Conservation (phyloP, 2,329 filamentous ascomycete genomes). For the Elsinoe ampelina region DNA sequence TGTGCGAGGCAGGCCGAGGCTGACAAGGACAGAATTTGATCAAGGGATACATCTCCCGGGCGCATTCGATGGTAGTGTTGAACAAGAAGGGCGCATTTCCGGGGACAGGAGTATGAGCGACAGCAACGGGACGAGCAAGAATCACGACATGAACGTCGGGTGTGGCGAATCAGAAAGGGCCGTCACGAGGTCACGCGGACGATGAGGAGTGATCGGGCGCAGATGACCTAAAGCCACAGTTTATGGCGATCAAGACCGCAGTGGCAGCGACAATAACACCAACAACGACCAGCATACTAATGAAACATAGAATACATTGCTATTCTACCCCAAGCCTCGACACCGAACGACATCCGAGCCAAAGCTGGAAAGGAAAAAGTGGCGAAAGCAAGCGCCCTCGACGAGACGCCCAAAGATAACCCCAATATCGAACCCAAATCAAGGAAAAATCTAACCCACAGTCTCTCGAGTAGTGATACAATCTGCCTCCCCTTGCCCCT, state of each 20-base stretch:
- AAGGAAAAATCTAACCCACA: background rate
- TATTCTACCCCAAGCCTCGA: background rate
- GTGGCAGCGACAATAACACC: background rate
- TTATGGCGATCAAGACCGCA: background rate
- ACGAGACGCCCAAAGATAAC: background rate
- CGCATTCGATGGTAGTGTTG: constrained; percentile 79
- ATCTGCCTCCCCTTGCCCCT: constrained; percentile 22
- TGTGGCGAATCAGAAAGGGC: background rate
- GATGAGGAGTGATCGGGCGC: background rate
- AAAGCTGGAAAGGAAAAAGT: background rate
- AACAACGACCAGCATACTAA: background rate
- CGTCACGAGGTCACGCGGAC: background rate
- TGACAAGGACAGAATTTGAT: constrained; percentile 60
- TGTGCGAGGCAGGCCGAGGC: background rate
- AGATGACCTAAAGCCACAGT: background rate
- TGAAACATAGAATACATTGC: constrained; percentile 8
- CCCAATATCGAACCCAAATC: background rate
- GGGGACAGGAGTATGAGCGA: constrained; percentile 59
- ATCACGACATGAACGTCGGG: background rate
- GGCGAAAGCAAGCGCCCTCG: background rate
- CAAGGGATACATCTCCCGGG: constrained; percentile 96
- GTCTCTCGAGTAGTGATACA: constrained; percentile 8
- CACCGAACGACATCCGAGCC: background rate
- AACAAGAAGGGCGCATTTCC: constrained; percentile 92
- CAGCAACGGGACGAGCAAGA: background rate